Conservation (phyloP, 1,284 basidiomycete genomes). For the Marasmius sp. region DNA sequence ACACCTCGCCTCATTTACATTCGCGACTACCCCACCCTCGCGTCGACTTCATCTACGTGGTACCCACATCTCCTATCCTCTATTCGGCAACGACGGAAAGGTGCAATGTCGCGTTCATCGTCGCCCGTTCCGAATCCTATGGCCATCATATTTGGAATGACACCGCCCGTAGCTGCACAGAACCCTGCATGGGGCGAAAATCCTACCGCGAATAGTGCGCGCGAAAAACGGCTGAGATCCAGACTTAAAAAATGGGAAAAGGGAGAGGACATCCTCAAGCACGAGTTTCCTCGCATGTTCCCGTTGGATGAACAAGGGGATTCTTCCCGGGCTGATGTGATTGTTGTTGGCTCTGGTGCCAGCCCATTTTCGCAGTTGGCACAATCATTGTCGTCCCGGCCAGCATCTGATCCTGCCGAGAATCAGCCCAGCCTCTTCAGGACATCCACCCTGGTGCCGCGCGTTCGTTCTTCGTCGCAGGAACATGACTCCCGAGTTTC, state of each 20-base stretch:
- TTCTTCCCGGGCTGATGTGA: constrained; percentile 42
- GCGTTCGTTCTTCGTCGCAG: constrained; percentile 48
- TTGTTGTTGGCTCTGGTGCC: constrained; percentile 44
- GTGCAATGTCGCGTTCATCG: constrained; percentile 52
- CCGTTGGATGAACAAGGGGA: constrained; percentile 30
- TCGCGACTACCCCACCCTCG: constrained; percentile 76
- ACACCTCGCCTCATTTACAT: constrained; percentile 80
- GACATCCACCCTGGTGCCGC: constrained; percentile 71
- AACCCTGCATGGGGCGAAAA: constrained; percentile 64
- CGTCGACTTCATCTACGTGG: constrained; percentile 73
- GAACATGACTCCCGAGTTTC: constrained; percentile 62
- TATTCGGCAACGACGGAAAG: constrained; percentile 70
- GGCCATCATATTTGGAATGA: constrained; percentile 80
- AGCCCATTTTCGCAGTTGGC: not conserved
- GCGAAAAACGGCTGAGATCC: constrained; percentile 68
- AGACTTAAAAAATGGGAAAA: constrained; percentile 72
- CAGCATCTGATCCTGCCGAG: constrained; percentile 22
- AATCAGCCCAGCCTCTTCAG: constrained; percentile 61
- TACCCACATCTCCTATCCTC: constrained; percentile 77
- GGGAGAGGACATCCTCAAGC: constrained; percentile 50
- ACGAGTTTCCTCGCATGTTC: constrained; percentile 60
- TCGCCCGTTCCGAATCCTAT: constrained; percentile 67
- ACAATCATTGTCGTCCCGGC: constrained; percentile 8
- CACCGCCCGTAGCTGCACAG: constrained; percentile 63
- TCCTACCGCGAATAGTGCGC: constrained; percentile 57